Base-by-base conservation (phyloP, 2,329 filamentous ascomycete genomes). In the Daldinia eschscholtzii region DNA sequence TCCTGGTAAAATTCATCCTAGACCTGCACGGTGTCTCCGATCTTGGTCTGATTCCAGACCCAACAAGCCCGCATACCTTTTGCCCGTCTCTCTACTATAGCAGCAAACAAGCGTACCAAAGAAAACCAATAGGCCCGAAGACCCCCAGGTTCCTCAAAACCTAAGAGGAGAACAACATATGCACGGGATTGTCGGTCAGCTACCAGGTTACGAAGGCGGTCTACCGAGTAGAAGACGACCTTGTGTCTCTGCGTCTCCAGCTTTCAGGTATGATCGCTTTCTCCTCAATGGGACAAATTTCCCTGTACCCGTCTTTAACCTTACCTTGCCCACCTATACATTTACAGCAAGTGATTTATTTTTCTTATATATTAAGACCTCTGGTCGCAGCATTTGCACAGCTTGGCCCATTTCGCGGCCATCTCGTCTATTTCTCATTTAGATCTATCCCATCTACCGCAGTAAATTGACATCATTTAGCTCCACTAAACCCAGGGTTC, bases 381-480 rank as follows among this genome's bases (percentile, higher is more conserved):
- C 35, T 26, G 3, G 20, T 30, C 23, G 37, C 53, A 55, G 20
- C n/a, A 55, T 55, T 55, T 55, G 18, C 33, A 55, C 52, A 15
- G n/a, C 30, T 35, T 55, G 52, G 52, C 20, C 30, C 23, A 37
- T 37, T 37, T 39, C 33, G 30, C 33, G 52, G 33, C 52, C 52
- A 23, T 62, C 48, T 62, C 39, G 28, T 56, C 50, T 39, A 52
- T 52, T 61, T 42, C 37, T 28, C 42, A 20, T 41, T 42, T 42
- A 57, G 37, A 42, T 59, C 28, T 48, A 59, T 59, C 41, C 5
- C 18, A 57, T 64, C 39, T 26, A 13, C 44, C 18, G 44, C 59
- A 56, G 55, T 66, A 33, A 72, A 72, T 67, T 76, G 74, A 76
- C 75, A 76, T 76, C 74, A 76, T 73, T 66, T 64, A 74, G 75